Conservation (phyloP, 2,329 filamentous ascomycete species). For the Hymenoscyphus albidus region DNA sequence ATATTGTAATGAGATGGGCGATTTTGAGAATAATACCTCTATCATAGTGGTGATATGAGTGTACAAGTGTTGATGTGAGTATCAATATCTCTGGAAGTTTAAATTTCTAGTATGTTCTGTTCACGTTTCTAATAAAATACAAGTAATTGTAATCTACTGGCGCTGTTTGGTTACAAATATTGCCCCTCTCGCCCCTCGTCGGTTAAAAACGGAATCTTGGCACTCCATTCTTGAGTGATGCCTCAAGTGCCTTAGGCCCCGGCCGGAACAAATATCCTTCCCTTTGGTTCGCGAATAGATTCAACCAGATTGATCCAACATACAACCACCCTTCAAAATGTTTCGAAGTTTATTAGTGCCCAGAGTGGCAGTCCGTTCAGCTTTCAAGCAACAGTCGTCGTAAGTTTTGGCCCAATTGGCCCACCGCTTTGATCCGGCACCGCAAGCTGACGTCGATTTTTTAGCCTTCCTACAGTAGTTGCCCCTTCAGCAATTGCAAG, state of each 20-base stretch:
- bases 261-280: not conserved
- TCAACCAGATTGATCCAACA: constrained; percentile 17
- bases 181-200: not conserved
- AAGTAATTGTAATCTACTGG: not conserved
- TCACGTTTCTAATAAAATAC: not conserved
- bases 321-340: constrained; percentile 42
- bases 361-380: constrained; percentile 53
- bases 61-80: not conserved
- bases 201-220: not conserved
- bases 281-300: not conserved
- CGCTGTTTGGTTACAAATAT: not conserved
- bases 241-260: not conserved
- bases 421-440: not conserved
- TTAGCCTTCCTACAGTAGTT: constrained; percentile 48
- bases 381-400: constrained; percentile 50
- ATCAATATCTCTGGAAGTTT: not conserved
- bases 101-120: not conserved
- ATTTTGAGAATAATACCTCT: not conserved
- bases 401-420: constrained; percentile 37
- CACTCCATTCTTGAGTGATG: too few species aligned
- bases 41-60: not conserved
- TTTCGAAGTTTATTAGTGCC: constrained; percentile 59
- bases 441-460: constrained; percentile 26
- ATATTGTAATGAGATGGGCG: not conserved
- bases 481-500: constrained; percentile 44